Percentiles rank a stretch among this genome's conserved stretches.
Conservation (phyloP, 192 early-diverging fungal species). For the Gonapodya sp. region DNA sequence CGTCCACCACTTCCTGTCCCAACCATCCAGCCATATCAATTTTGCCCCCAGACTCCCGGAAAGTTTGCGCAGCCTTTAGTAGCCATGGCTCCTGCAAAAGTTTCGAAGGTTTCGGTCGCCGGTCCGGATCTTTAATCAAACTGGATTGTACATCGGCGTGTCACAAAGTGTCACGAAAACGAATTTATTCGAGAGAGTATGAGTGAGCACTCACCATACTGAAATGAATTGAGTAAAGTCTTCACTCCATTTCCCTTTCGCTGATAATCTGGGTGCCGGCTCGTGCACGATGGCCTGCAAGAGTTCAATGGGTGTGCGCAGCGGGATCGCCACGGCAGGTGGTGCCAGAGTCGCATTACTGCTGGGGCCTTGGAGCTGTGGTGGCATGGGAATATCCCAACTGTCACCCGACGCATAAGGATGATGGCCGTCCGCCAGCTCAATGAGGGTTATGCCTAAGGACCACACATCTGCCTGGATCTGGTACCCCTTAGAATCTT, state of each 20-base stretch:
- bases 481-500: constrained; percentile 37
- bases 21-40: background rate
- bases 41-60: background rate
- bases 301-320: background rate
- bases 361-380: background rate
- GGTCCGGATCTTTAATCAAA: background rate
- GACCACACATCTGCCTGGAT: constrained; percentile 97
- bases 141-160: no score
- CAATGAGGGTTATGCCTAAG: constrained; percentile 83
- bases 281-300: background rate
- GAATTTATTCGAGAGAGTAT: no score
- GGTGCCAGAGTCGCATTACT: background rate
- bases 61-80: background rate
- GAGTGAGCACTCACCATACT: constrained; percentile 37
- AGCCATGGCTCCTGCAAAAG: background rate
- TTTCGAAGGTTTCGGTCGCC: background rate
- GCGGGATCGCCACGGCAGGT: background rate
- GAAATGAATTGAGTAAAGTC: constrained; percentile 69
- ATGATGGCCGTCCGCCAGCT: constrained; percentile 84
- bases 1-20: background rate
- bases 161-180: no score
- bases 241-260: constrained; percentile 42
- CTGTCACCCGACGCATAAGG: constrained; percentile 35
- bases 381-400: background rate
- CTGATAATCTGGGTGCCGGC: background rate